Conservation (phyloP, 148 eudicot species). For the Drosera capensis region DNA sequence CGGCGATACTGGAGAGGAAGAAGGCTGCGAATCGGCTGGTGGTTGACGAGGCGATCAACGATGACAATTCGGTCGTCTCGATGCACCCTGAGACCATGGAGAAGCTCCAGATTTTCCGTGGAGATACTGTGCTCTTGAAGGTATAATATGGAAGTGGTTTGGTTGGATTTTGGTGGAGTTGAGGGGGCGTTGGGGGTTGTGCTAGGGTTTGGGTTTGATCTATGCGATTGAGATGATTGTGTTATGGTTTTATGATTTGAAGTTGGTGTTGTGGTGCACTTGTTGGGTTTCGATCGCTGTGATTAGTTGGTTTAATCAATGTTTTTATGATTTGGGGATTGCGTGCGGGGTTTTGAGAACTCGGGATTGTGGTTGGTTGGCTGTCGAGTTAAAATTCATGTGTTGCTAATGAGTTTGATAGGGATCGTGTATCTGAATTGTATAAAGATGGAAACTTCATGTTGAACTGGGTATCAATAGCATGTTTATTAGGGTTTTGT, state of each 20-base stretch:
- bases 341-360: too few species aligned
- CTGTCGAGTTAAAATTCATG: too few species aligned
- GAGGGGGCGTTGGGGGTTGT: not conserved
- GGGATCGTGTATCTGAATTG: too few species aligned
- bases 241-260: too few species aligned
- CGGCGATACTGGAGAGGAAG: conserved; percentile 72
- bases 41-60: conserved; percentile 69
- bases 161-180: not conserved
- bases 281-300: not conserved
- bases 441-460: too few species aligned
- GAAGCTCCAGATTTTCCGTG: conserved; percentile 75
- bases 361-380: too few species aligned
- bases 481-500: too few species aligned
- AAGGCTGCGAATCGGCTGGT: conserved; percentile 63
- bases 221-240: too few species aligned
- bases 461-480: too few species aligned
- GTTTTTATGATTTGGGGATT: not conserved
- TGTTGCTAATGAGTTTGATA: too few species aligned
- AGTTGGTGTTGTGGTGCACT: too few species aligned
- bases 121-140: conserved; percentile 71
- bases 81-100: conserved; percentile 82
- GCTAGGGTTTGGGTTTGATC: not conserved
- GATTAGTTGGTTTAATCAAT: not conserved
- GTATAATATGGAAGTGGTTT: conserved; percentile 9
- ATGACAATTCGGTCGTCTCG: conserved; percentile 71